Percentiles rank a stretch among this genome's conserved stretches.
Conservation (phyloP, 768 basidiomycete genomes). For the Cubamyces sp. region DNA sequence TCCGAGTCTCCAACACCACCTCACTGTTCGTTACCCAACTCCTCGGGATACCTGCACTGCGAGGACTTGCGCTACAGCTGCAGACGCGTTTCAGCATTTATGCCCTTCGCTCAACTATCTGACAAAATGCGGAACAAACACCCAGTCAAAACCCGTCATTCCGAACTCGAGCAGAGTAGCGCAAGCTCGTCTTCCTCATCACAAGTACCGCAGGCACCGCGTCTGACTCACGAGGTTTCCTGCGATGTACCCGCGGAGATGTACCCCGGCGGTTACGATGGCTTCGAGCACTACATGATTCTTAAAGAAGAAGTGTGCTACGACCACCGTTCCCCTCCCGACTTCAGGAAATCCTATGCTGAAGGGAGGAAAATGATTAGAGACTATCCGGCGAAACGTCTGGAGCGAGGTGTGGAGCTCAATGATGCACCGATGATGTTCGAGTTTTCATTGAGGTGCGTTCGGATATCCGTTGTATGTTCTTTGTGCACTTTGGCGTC, state of each 20-base stretch:
- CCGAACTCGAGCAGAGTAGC: no score
- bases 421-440: conserved; percentile 8
- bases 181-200: not conserved
- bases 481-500: not conserved
- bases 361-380: not conserved
- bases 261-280: not conserved
- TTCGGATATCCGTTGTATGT: not conserved
- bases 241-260: not conserved
- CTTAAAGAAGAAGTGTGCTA: conserved; percentile 12
- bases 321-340: conserved; percentile 2
- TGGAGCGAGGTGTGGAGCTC: not conserved
- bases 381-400: not conserved
- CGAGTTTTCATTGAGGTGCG: conserved; percentile 8
- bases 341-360: not conserved
- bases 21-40: no score
- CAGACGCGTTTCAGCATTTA: no score
- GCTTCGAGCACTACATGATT: conserved; percentile 4
- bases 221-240: not conserved
- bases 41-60: no score
- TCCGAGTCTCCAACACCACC: no score
- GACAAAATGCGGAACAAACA: no score
- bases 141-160: no score
- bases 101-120: no score
- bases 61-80: no score
- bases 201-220: not conserved